phyloP scores from a whole-genome alignment of 768 basidiomycete species.

The Rhizopogon roseolus region DNA sequence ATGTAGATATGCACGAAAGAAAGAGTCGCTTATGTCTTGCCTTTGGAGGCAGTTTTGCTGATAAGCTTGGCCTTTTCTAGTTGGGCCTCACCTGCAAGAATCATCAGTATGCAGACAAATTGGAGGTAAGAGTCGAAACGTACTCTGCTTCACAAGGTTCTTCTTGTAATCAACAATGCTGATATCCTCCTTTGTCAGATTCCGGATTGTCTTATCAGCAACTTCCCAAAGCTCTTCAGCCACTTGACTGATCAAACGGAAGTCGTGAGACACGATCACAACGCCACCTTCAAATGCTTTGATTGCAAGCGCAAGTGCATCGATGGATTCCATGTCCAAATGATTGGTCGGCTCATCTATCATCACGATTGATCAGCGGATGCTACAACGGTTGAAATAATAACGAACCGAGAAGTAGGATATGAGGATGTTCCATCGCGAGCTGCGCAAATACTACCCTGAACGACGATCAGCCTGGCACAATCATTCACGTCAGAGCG shows the following conservation, averaged over 20 bases:
- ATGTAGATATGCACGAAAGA: neutral
- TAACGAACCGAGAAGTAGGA: slow-evolving; percentile 72
- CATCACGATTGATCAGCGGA: slow-evolving; percentile 8
- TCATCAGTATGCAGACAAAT: slow-evolving; percentile 1
- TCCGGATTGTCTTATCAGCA: slow-evolving; percentile 87
- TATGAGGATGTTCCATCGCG: slow-evolving; percentile 96
- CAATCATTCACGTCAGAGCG: slow-evolving; percentile 9
- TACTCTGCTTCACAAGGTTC: slow-evolving; percentile 75
- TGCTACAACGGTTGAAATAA: slow-evolving; percentile 6
- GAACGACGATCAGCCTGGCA: slow-evolving; percentile 13
- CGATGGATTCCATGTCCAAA: slow-evolving; percentile 97
- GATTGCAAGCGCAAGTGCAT: slow-evolving; percentile 92
- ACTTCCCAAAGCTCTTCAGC: slow-evolving; percentile 99
- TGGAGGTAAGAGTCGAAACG: slow-evolving; percentile 20
- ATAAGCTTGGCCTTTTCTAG: slow-evolving; percentile 94
- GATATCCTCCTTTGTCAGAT: slow-evolving; percentile 88
- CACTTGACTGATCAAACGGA: slow-evolving; percentile 98
- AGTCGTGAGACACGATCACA: slow-evolving; percentile 99
- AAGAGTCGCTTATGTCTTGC: slow-evolving; percentile 45
- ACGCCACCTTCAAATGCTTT: slow-evolving; percentile 98
- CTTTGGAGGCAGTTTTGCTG: slow-evolving; percentile 74
- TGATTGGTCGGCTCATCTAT: slow-evolving; percentile 94
- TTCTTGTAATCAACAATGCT: slow-evolving; percentile 93
- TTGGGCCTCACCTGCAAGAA: slow-evolving; percentile 60
- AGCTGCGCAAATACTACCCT: slow-evolving; percentile 96